Evolutionary conservation across 495 filamentous ascomycete genomes (phyloP), one percentile per base, ranked within the genome.

Genomic region (Clavariopsis aquatica): DNA sequence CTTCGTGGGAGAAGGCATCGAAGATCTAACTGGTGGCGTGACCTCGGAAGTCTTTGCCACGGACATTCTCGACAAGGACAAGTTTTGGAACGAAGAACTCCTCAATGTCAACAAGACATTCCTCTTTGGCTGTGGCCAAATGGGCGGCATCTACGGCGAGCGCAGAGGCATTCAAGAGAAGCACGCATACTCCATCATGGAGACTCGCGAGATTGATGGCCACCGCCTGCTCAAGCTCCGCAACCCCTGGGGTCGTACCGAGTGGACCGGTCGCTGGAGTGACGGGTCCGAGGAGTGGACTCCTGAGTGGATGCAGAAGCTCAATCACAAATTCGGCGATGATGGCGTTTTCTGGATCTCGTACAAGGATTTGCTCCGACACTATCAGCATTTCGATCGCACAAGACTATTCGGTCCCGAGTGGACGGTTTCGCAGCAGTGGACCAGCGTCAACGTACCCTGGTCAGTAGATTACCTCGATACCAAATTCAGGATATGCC

Each of bases 251-350:
- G 93, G 93, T 1, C 84, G 82, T 54, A 83, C 84, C 3, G 92
- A 95, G 75, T 96, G 93, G 75, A 69, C 64, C 12, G 75, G 76
- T 17, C 68, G 67, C n/a, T 77, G 76, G 76, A 65, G 62, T 17
- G 91, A 96, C 70, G 92, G 93, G 20, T 92, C 89, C 9, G 90
- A 92, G 69, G 87, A 96, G 75, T 97, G 93, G 90, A 96, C 91
- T 1, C 78, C 90, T 0, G 87, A 95, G 70, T 95, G 91, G 90
- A 86, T 96, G 81, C 74, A 83, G 43, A 86, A 86, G 59, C 81
- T 97, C 0, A 80, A 83, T 27, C 92, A 96, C 69, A 85, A 81
- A 38, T 97, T 96, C 73, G 93, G 93, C 29, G 88, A 97, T 69
- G 93, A 96, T 70, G 92, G 92, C 1, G 87, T 87, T 61, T 89